A percentile compares a stretch with the other conserved stretches of the same genome.
These are phyloP conservation scores for Microdochium trichocladiopsis DNA, from an alignment of 2,329 filamentous ascomycete genomes.

Conservation along the genomic window DNA sequence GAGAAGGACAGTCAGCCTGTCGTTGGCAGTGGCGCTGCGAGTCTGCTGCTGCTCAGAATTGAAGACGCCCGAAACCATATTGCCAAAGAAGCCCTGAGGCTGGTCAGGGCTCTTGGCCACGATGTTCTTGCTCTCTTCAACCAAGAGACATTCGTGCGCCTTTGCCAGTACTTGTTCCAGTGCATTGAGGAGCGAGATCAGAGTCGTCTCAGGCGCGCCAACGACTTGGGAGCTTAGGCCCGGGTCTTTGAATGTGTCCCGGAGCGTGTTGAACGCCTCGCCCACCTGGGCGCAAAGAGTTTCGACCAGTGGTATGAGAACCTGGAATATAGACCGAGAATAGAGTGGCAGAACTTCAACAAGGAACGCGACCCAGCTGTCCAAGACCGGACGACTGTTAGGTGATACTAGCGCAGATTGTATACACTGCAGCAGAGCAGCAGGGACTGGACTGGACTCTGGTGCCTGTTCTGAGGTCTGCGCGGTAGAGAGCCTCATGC, in stretches of 20 bases:
- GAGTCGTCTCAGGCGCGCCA: slow-evolving; percentile 58
- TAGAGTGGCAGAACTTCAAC: slow-evolving; percentile 80
- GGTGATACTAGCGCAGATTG: slow-evolving; percentile 72
- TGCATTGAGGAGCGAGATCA: slow-evolving; percentile 85
- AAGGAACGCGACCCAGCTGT: slow-evolving; percentile 87
- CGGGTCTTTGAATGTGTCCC: slow-evolving; percentile 48
- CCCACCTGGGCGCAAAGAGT: slow-evolving; percentile 77
- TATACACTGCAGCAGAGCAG: slow-evolving; percentile 74
- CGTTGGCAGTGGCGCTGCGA: slow-evolving; percentile 85
- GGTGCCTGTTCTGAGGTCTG: slow-evolving; percentile 16
- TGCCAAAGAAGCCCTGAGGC: slow-evolving; percentile 83
- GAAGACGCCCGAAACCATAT: slow-evolving; percentile 89
- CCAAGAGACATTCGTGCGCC: slow-evolving; percentile 74
- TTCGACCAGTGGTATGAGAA: slow-evolving; percentile 83
- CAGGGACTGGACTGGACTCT: slow-evolving; percentile 47
- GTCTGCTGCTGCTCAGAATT: slow-evolving; percentile 68
- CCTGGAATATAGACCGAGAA: slow-evolving; percentile 77
- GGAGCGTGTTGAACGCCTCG: slow-evolving; percentile 63
- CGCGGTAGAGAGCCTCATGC: slow-evolving; percentile 28
- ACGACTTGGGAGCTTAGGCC: slow-evolving; percentile 19
- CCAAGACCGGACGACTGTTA: slow-evolving; percentile 69
- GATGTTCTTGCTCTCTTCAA: slow-evolving; percentile 65
- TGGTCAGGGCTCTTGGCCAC: slow-evolving; percentile 73
- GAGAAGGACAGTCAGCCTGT: slow-evolving; percentile 85
- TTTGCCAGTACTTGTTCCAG: slow-evolving; percentile 84